Evolutionary conservation across 176 grass and related monocot genomes (phyloP), one percentile per base, ranked within the genome.

Genomic region (Avena insularis): DNA sequence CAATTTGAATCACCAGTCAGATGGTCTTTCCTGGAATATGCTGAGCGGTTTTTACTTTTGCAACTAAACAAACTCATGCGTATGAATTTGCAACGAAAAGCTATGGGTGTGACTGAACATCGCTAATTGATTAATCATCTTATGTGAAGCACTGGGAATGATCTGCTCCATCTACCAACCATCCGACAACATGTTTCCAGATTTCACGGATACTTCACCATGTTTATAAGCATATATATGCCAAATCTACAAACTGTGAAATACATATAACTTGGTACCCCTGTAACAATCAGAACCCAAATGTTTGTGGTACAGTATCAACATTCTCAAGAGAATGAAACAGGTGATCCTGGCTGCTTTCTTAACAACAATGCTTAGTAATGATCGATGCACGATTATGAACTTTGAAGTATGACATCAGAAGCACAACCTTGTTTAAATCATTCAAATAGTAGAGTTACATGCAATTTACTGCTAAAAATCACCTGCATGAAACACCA

Each of bases 391-490:
- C 40, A 15, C 45, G 12, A 8, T 51, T 29, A 47, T 17, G 47
- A 51, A 75, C 45, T 51, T 25, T 27, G 12, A 29, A 50, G 46
- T 6, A 4, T 23, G 59, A 23, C 16, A 68, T 19, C 48, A 78
- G 20, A n/a, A 60, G 2, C 16, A 91, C 70, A 82, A 31, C 27
- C 77, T 77, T 9, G 59, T 91, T 81, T 73, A 83, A 90, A 86
- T 83, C 63, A 47, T 83, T 82, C 31, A 31, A 38, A 85, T 54
- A 85, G 77, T 77, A 61, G 21, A 23, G 81, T 82, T 85, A 91
- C 90, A 88, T 46, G 82, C 78, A 82, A 82, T 76, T 78, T 46
- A 35, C 71, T 56, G 86, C 71, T 77, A 85, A 75, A 77, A 85
- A 78, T 29, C 47, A 70, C 71, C 88, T 73, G 63, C 78, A 77